Conservation (phyloP, 306 rosid genomes). For the Acacia acuminata region DNA sequence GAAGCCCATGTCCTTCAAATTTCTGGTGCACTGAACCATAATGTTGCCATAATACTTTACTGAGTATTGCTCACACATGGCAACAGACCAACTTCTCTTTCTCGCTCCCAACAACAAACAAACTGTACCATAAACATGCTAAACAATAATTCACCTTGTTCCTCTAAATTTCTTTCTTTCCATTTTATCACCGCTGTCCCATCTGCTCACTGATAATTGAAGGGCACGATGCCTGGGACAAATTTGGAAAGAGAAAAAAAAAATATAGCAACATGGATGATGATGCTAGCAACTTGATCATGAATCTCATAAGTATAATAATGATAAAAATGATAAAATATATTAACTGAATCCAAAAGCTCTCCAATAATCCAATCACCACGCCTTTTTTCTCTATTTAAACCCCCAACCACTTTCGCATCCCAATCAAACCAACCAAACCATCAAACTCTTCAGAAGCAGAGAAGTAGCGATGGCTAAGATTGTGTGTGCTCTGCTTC, state of each 20-base stretch:
- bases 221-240: background rate
- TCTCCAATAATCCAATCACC: constrained; percentile 1
- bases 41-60: background rate
- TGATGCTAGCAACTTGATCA: constrained; percentile 10
- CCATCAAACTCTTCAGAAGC: background rate
- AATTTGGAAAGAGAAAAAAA: background rate
- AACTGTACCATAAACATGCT: background rate
- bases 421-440: constrained; percentile 34
- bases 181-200: background rate
- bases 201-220: background rate
- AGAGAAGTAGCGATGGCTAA: constrained; percentile 37
- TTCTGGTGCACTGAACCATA: background rate
- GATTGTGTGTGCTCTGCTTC: constrained; percentile 47
- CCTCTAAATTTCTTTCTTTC: background rate
- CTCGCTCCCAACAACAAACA: background rate
- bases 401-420: constrained; percentile 27
- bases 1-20: background rate
- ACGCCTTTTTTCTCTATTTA: constrained; percentile 34
- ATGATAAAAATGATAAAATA: background rate
- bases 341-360: constrained; percentile 11
- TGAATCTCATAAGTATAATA: background rate
- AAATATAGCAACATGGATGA: constrained; percentile 6
- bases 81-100: background rate
- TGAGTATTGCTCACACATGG: background rate
- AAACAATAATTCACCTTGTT: background rate